Base-by-base conservation (phyloP, 225 moss, liverwort and hornwort genomes). In the Marchantia polymorpha region DNA sequence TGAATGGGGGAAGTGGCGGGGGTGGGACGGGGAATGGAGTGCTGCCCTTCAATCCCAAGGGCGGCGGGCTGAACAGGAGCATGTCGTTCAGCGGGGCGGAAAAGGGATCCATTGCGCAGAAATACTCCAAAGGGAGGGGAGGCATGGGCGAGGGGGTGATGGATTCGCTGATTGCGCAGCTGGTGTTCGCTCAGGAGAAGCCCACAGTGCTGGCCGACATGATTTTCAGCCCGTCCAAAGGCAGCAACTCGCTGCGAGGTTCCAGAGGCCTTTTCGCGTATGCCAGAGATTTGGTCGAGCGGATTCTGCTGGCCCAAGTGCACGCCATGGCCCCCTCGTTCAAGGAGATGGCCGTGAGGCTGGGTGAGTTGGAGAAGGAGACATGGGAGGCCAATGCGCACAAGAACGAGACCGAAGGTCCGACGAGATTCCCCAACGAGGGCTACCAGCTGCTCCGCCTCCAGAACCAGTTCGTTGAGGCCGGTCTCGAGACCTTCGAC, bases 381-480 rank as follows among this genome's bases (percentile, higher is more conserved):
- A 69, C 78, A 6, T 81, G 77, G 81, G 68, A 68, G 26, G 68
- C 68, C 3, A 68, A 7, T 10, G 64, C 73, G 8, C 65, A 51
- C 29, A 82, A 76, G 50, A 73, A 73, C 10, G 82, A 64, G 4
- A n/a, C 7, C 17, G 27, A 69, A 26, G 19, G 17, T 6, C 68
- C 30, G 3, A 73, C 67, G 49, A 78, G 61, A 54, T 79, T 82
- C 63, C 85, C 85, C 39, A 85, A 85, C 56, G 76, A 85, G 15
- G 85, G 85, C 7, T 85, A 82, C 50, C 82, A 79, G 16, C 77
- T 85, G 61, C 85, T 85, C 11, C 79, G 82, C 3, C 82, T 85
- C 22, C 85, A 85, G 72, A 85, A 82, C 5, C 85, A 85, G 66
- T 85, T 82, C 46, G 85, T 85, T 72, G 85, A 85, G 55, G 82